Base-by-base conservation (phyloP, 176 grass and related monocot genomes). In the Bonia amplexicaulis region DNA sequence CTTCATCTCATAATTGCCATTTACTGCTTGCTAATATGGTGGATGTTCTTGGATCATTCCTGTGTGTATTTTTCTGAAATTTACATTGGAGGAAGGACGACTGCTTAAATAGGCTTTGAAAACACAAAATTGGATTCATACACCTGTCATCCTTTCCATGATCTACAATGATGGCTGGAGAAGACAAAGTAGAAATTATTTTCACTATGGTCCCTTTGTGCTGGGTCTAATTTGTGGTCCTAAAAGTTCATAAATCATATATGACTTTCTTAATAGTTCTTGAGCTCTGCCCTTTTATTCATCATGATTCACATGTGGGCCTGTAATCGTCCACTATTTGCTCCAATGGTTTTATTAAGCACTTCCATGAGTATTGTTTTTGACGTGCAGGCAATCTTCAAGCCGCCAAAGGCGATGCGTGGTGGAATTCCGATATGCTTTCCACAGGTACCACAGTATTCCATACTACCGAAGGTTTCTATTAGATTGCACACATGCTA, bases 361-460 rank as follows among this genome's bases (percentile, higher is more conserved):
- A 73, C 48, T 73, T 48, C 31, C 57, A 19, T 78, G 40, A 58
- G 33, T 49, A 1, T 58, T 73, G 47, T 35, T 84, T 46, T 59
- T 74, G 66, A n/a, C 17, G 87, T 83, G 69, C 73, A 97, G 95
- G 95, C 95, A 45, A 92, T 88, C 71, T 89, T 98, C 72, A 98
- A 93, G 77, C 95, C 91, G 11, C 89, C 93, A 59, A 93, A 93
- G 33, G 91, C 91, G 9, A 90, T 95, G 90, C 88, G 93, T 67
- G 95, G 95, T 76, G 95, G 95, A 76, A 98, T 98, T 82, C 89
- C 91, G 9, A 90, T 98, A 81, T 98, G 93, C 74, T 98, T 98
- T 84, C 93, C 95, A 46, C 95, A 95, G 91, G 93, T 98, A 84
- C 65, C 41, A 31, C 27, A 23, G 0, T 2, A 37, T 55, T 12